Percentiles rank a stretch among this genome's conserved stretches.
phyloP scores from a whole-genome alignment of 164 flowering plant species.

The Tetracentron sinense region DNA sequence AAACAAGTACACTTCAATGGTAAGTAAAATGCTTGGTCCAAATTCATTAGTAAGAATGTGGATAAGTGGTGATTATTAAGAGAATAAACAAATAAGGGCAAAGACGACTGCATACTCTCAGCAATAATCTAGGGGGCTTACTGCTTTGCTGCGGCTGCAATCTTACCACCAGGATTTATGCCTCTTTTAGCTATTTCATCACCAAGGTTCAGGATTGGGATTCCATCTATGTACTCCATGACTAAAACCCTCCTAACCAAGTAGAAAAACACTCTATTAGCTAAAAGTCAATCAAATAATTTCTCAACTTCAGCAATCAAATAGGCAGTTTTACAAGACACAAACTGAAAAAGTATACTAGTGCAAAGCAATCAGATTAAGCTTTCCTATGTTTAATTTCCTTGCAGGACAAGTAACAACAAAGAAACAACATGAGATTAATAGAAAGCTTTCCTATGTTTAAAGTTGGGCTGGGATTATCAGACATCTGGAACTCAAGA shows the following conservation, averaged over 20 bases:
- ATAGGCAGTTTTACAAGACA: neutral
- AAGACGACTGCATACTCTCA: too few species aligned
- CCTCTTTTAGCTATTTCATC: conserved; percentile 92
- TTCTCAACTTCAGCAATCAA: neutral
- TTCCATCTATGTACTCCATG: conserved; percentile 93
- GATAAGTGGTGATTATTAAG: neutral
- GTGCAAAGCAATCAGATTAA: neutral
- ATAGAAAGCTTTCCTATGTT: too few species aligned
- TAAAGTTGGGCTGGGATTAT: too few species aligned
- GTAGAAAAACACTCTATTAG: conserved; percentile 14
- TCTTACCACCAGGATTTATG: conserved; percentile 69
- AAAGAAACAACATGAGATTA: too few species aligned
- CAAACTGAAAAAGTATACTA: neutral
- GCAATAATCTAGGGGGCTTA: conserved; percentile 55
- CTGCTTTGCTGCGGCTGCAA: conserved; percentile 88
- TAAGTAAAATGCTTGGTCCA: neutral
- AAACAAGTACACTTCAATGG: neutral
- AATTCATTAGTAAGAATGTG: neutral
- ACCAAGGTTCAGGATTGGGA: conserved; percentile 83
- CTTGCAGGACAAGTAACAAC: neutral
- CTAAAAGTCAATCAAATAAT: neutral
- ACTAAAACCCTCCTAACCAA: conserved; percentile 71
- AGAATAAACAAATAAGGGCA: neutral
- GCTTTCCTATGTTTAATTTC: neutral
- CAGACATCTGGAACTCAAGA: too few species aligned